A percentile compares a stretch with the other conserved stretches of the same genome.
Evolutionary conservation across 805 yeast species (phyloP).

Genomic region (Ascoidea asiatica): DNA sequence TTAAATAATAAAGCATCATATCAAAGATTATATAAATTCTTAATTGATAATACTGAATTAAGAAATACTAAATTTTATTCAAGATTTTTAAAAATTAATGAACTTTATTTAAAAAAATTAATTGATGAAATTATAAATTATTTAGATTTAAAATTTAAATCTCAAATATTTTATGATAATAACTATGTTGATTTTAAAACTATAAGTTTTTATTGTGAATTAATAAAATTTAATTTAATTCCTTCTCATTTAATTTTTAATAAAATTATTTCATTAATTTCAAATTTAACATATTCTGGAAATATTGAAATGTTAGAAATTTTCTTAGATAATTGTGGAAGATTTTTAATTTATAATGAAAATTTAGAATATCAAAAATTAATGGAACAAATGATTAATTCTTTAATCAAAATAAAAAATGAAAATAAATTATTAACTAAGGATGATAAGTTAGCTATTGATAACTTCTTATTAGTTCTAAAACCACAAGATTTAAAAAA

Average conservation of each 20-base stretch:
- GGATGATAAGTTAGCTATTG: conserved; percentile 44
- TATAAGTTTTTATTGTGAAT: conserved; percentile 55
- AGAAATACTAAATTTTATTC: conserved; percentile 37
- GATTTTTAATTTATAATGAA: conserved; percentile 33
- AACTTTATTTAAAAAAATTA: conserved; percentile 32
- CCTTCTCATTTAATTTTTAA: conserved; percentile 65
- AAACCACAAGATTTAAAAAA: conserved; percentile 38
- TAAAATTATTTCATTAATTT: conserved; percentile 47
- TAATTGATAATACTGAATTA: conserved; percentile 34
- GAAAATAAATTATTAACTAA: conserved; percentile 35
- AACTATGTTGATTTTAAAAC: conserved; percentile 33
- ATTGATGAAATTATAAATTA: conserved; percentile 36
- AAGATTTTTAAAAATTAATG: conserved; percentile 55
- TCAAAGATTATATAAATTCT: conserved; percentile 42
- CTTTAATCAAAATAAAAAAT: conserved; percentile 34
- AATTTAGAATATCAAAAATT: conserved; percentile 40
- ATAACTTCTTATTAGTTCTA: conserved; percentile 37
- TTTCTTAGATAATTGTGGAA: conserved; percentile 66
- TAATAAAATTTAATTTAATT: conserved; percentile 62
- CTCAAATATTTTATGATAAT: conserved; percentile 39
- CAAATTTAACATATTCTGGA: conserved; percentile 32
- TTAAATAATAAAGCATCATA: conserved; percentile 64
- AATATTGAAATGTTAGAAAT: conserved; percentile 58
- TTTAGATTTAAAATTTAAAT: conserved; percentile 47
- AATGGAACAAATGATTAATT: conserved; percentile 48